These are phyloP conservation scores for Botrytis hyacinthi DNA, from an alignment of 2,329 filamentous ascomycete species.

Conservation along the genomic window DNA sequence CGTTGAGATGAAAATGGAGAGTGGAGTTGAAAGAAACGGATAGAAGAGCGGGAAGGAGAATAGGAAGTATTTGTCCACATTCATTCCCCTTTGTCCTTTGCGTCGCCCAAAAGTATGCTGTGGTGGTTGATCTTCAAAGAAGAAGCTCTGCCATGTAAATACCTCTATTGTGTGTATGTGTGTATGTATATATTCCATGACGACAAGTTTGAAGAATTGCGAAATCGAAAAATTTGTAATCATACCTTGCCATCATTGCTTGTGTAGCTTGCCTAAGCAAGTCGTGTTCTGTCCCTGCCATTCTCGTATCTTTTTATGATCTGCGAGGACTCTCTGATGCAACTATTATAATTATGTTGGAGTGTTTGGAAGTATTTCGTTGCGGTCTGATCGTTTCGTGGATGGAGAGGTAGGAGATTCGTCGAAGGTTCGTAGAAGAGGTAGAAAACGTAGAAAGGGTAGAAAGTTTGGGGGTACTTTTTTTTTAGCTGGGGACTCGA, in stretches of 20 bases:
- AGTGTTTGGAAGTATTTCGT: not conserved
- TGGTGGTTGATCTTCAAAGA: not conserved
- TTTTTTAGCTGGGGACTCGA: not conserved
- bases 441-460: not conserved
- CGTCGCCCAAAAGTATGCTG: not conserved
- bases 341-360: not conserved
- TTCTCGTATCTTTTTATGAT: conserved; percentile 20
- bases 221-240: conserved; percentile 15
- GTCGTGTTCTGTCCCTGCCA: conserved; percentile 38
- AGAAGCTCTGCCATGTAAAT: not conserved
- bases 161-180: not conserved
- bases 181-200: not conserved
- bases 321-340: conserved; percentile 7
- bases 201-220: conserved; percentile 22
- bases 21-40: conserved; percentile 6
- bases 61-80: conserved; percentile 7
- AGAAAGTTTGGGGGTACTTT: not conserved
- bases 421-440: not conserved
- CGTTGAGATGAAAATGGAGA: conserved; percentile 12
- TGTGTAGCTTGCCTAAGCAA: conserved; percentile 40
- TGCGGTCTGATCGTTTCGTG: not conserved
- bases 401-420: not conserved
- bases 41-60: not conserved
- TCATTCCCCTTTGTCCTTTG: not conserved
- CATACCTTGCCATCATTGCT: conserved; percentile 41